phyloP scores from a whole-genome alignment of 176 grass and related monocot genomes.

The Oryza nivara region DNA sequence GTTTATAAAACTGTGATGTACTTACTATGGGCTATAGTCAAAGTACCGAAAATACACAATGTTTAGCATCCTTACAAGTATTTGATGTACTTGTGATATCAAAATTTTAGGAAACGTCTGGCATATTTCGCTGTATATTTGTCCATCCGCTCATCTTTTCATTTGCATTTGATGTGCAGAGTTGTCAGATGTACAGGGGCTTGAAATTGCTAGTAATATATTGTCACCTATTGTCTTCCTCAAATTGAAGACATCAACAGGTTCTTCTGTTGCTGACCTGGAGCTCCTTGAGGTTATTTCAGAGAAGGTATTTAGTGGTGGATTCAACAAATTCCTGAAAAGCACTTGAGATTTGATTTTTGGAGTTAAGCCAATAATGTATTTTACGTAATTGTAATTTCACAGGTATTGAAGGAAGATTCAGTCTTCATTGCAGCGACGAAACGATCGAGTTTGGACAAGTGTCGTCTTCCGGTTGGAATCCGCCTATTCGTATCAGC shows the following conservation, averaged over 20 bases:
- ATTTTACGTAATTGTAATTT: constrained; percentile 1
- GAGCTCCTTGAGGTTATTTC: constrained; percentile 49
- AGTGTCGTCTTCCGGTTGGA: constrained; percentile 53
- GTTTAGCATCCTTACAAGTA: neutral
- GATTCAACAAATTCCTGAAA: neutral
- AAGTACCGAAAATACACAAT: neutral
- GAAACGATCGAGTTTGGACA: constrained; percentile 59
- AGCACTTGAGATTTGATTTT: neutral
- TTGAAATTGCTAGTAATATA: constrained; percentile 49
- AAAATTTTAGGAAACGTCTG: neutral
- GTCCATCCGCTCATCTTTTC: neutral
- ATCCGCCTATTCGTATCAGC: constrained; percentile 57
- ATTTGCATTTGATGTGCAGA: constrained; percentile 41
- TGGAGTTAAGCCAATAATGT: neutral
- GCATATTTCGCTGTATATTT: neutral
- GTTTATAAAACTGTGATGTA: neutral
- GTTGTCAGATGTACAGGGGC: constrained; percentile 45
- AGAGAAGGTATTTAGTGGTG: constrained; percentile 38
- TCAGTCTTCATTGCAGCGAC: constrained; percentile 53
- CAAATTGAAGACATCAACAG: constrained; percentile 55
- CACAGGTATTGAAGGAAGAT: constrained; percentile 61
- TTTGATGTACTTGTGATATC: neutral
- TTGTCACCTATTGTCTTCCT: constrained; percentile 56
- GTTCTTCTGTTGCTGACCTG: constrained; percentile 45
- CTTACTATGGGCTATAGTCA: neutral